phyloP scores from a whole-genome alignment of 1,284 basidiomycete species.

The Marasmius fiardii region DNA sequence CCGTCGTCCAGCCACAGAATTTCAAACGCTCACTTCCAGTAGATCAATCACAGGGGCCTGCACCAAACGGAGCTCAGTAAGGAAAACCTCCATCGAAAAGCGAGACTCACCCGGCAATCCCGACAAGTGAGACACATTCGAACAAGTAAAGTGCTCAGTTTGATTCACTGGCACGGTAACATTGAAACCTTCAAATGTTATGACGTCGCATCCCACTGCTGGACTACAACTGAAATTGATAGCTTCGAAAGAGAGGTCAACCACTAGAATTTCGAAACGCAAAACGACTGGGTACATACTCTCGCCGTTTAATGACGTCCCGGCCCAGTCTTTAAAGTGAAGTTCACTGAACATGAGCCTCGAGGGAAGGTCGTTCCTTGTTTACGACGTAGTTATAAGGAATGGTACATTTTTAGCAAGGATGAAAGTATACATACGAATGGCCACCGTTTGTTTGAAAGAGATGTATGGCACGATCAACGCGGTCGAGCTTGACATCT shows the following conservation, averaged over 20 bases:
- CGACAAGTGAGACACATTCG: conserved; percentile 40
- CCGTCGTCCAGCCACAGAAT: no score
- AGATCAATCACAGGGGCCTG: not conserved
- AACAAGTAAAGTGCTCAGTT: conserved; percentile 38
- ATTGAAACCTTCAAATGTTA: conserved; percentile 41
- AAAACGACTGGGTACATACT: conserved; percentile 33
- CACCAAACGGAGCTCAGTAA: not conserved
- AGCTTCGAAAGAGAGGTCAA: conserved; percentile 29
- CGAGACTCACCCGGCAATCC: conserved; percentile 34
- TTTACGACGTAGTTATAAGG: not conserved
- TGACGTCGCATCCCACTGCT: conserved; percentile 44
- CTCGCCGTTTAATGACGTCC: conserved; percentile 39
- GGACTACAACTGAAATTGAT: conserved; percentile 54
- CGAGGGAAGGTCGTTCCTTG: conserved; percentile 49
- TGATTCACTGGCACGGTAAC: conserved; percentile 35
- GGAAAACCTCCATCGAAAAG: not conserved
- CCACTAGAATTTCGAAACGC: not conserved
- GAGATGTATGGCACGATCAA: conserved; percentile 43
- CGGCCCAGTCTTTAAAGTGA: conserved; percentile 45
- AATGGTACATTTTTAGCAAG: not conserved
- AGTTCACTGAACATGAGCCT: conserved; percentile 46
- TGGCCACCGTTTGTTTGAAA: conserved; percentile 53
- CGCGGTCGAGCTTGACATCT: conserved; percentile 45
- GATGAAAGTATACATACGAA: conserved; percentile 36
- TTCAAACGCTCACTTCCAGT: no score